These are phyloP conservation scores for Aspergillus oerlinghausenensis DNA, from an alignment of 2,329 filamentous ascomycete genomes.

Conservation along the genomic window DNA sequence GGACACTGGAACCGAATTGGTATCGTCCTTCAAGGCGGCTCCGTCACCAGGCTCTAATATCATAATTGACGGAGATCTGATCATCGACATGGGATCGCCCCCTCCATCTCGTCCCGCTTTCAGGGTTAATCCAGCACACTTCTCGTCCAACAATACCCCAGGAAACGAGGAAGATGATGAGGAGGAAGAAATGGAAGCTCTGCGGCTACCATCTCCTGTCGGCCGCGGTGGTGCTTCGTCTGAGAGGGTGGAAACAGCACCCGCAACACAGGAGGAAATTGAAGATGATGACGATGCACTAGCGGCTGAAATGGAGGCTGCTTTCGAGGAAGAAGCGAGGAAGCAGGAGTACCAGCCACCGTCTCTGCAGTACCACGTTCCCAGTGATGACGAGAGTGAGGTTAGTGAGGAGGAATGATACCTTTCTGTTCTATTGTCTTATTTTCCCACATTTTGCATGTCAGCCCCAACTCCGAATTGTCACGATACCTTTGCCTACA, in stretches of 20 bases:
- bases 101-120: constrained; percentile 36
- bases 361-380: constrained; percentile 27
- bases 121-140: constrained; percentile 38
- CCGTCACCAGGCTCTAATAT: constrained; percentile 40
- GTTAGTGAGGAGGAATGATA: constrained; percentile 61
- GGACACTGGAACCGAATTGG: constrained; percentile 27
- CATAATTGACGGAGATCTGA: constrained; percentile 44
- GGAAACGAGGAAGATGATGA: constrained; percentile 31
- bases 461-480: background rate
- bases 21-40: constrained; percentile 28
- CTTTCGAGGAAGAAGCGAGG: constrained; percentile 45
- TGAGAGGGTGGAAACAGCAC: constrained; percentile 16
- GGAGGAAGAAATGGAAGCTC: constrained; percentile 38
- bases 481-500: background rate
- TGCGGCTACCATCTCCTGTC: constrained; percentile 35
- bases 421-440: background rate
- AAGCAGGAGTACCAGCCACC: constrained; percentile 28
- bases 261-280: constrained; percentile 24
- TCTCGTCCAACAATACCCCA: constrained; percentile 40
- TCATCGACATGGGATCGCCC: constrained; percentile 47
- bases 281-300: constrained; percentile 49
- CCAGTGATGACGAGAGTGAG: constrained; percentile 56
- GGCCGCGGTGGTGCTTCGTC: constrained; percentile 15
- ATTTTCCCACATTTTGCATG: constrained; percentile 1
- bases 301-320: constrained; percentile 56